phyloP scores from a whole-genome alignment of 2,329 filamentous ascomycete genomes.

The Xylariaceae sp. region DNA sequence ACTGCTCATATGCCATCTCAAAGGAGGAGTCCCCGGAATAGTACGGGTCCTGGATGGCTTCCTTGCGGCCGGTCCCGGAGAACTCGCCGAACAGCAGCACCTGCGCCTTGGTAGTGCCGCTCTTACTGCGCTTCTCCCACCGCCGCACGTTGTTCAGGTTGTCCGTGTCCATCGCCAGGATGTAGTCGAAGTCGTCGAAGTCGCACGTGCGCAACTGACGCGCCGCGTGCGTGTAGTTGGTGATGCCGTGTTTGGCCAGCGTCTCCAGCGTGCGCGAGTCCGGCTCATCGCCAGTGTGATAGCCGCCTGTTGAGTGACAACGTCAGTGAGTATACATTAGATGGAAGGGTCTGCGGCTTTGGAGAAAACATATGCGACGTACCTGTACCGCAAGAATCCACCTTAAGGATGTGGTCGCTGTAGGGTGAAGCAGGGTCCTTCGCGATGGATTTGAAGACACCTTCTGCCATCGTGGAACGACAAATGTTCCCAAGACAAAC shows the following conservation, averaged over 20 bases:
- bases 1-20: conserved; percentile 81
- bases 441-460: conserved; percentile 73
- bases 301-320: conserved; percentile 54
- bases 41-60: conserved; percentile 85
- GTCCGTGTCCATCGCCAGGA: conserved; percentile 87
- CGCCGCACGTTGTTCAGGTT: conserved; percentile 77
- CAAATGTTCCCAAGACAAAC: conserved; percentile 98
- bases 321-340: background rate
- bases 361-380: conserved; percentile 5
- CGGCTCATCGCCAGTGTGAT: conserved; percentile 72
- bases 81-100: conserved; percentile 83
- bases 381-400: conserved; percentile 88
- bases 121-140: conserved; percentile 53
- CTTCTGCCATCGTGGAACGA: conserved; percentile 91
- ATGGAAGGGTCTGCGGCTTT: background rate
- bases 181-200: conserved; percentile 83
- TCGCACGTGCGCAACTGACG: conserved; percentile 66
- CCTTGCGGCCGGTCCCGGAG: conserved; percentile 61
- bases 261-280: conserved; percentile 82
- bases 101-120: conserved; percentile 53
- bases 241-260: conserved; percentile 69
- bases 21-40: conserved; percentile 85
- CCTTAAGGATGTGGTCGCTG: conserved; percentile 54
- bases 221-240: conserved; percentile 70
- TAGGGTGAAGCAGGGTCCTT: conserved; percentile 51